Evolutionary conservation across 2,329 filamentous ascomycete genomes (phyloP).

Genomic region (Calonectria pseudoreteaudii): DNA sequence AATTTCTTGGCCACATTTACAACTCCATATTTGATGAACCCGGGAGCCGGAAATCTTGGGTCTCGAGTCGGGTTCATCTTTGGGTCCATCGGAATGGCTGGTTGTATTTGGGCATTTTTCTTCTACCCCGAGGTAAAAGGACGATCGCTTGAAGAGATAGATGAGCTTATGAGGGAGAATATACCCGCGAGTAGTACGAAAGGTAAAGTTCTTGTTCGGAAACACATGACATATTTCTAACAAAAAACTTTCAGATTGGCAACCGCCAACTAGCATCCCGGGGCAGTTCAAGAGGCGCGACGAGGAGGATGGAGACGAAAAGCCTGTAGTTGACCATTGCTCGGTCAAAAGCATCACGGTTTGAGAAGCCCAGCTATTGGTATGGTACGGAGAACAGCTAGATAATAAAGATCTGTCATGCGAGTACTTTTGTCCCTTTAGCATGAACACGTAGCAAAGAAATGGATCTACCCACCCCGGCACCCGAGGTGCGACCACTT

Average conservation of each 20-base stretch:
- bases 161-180: not conserved
- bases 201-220: not conserved
- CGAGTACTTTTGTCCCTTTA: too few species aligned
- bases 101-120: not conserved
- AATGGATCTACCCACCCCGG: not conserved
- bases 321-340: not conserved
- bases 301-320: not conserved
- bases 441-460: too few species aligned
- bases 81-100: not conserved
- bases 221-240: not conserved
- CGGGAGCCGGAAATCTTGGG: not conserved
- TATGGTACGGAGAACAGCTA: not conserved
- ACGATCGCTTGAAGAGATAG: not conserved
- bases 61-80: not conserved
- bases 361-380: not conserved
- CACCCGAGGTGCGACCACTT: not conserved
- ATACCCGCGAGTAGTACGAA: not conserved
- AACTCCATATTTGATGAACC: not conserved
- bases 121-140: not conserved
- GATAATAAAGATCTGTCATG: not conserved
- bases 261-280: not conserved
- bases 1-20: not conserved
- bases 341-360: not conserved
- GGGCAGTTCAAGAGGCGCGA: too few species aligned
- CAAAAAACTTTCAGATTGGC: not conserved